Evolutionary conservation across 352 stramenopile genomes (phyloP).

Genomic region (Phytophthora macrochlamydospora): DNA sequence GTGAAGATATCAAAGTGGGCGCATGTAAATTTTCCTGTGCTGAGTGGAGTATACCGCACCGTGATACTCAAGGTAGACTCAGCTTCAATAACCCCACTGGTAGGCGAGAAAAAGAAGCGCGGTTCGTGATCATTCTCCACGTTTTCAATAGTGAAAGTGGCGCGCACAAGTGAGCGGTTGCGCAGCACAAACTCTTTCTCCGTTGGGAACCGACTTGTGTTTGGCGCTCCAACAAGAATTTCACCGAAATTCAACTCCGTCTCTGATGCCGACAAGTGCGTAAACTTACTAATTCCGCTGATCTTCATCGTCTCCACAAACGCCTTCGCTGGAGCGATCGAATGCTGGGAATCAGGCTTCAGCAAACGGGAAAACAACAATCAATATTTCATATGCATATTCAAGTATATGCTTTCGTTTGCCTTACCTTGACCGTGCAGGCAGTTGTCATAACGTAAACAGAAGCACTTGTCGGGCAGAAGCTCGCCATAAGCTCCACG

Average conservation of each 20-base stretch:
- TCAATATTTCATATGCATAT: background rate
- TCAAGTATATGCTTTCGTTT: background rate
- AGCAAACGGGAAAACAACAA: conserved; percentile 2
- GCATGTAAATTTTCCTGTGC: conserved; percentile 87
- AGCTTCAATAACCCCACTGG: conserved; percentile 68
- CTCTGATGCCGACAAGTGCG: conserved; percentile 84
- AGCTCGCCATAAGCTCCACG: conserved; percentile 74
- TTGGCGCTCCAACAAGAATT: conserved; percentile 66
- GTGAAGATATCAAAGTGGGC: conserved; percentile 92
- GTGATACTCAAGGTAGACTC: conserved; percentile 74
- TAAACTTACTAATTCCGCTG: conserved; percentile 90
- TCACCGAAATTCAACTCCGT: conserved; percentile 86
- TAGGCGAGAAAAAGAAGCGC: conserved; percentile 85
- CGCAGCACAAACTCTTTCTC: conserved; percentile 86
- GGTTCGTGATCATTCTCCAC: conserved; percentile 87
- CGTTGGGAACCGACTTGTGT: conserved; percentile 45
- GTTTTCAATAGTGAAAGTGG: conserved; percentile 70
- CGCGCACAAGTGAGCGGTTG: conserved; percentile 92
- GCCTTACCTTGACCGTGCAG: conserved; percentile 62
- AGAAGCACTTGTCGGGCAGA: conserved; percentile 70
- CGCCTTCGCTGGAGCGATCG: conserved; percentile 23
- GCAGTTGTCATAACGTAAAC: conserved; percentile 87
- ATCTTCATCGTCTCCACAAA: conserved; percentile 80
- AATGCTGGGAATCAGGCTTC: conserved; percentile 35
- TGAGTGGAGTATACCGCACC: conserved; percentile 82